Percentiles rank a stretch among this genome's conserved stretches.
Conservation (phyloP, 441 rosid genomes). For the Erysimum pusillum region DNA sequence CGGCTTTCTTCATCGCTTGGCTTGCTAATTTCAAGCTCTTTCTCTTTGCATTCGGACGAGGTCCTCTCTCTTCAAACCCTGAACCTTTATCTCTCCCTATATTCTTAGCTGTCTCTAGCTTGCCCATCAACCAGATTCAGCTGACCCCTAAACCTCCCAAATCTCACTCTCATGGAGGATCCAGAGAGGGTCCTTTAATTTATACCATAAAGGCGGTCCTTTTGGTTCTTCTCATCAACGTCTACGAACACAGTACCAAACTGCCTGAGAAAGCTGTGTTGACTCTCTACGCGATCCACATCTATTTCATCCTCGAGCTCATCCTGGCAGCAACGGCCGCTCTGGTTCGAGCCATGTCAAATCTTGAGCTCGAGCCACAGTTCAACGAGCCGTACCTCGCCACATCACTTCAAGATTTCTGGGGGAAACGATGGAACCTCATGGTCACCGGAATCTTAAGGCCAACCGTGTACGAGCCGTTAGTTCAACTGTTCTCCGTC, state of each 20-base stretch:
- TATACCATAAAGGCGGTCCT: conserved; percentile 47
- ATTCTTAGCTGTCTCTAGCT: conserved; percentile 57
- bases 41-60: conserved; percentile 54
- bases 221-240: conserved; percentile 37
- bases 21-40: conserved; percentile 63
- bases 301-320: conserved; percentile 56
- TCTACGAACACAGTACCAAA: conserved; percentile 38
- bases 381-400: conserved; percentile 64
- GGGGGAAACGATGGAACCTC: conserved; percentile 74
- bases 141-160: conserved; percentile 22
- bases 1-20: conserved; percentile 53
- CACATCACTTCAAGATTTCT: conserved; percentile 67
- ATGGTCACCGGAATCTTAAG: conserved; percentile 57
- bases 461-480: conserved; percentile 57
- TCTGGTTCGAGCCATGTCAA: conserved; percentile 44
- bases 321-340: conserved; percentile 47
- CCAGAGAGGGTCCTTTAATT: conserved; percentile 34
- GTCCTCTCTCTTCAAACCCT: conserved; percentile 51
- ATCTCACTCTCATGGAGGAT: conserved; percentile 3
- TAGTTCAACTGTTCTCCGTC: conserved; percentile 36
- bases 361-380: conserved; percentile 62
- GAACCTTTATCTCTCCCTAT: conserved; percentile 49
- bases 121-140: conserved; percentile 63
- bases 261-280: conserved; percentile 50
- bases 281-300: conserved; percentile 50